These are phyloP conservation scores for Aquanectria penicillioides DNA, from an alignment of 2,329 filamentous ascomycete genomes.

Conservation along the genomic window DNA sequence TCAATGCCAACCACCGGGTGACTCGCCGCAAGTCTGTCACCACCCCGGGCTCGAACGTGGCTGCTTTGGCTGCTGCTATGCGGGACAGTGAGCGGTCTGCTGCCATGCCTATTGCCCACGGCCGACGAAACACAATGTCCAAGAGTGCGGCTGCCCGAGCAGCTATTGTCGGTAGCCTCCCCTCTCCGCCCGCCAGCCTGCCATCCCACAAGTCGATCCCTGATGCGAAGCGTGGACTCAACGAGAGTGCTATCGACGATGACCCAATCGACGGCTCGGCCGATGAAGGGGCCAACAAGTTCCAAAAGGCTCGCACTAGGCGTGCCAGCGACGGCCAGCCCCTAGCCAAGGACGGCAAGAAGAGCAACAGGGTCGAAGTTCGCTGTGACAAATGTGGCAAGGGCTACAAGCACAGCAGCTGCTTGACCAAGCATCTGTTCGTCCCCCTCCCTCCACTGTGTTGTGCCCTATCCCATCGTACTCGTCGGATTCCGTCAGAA, in stretches of 20 bases:
- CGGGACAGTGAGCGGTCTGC: conserved; percentile 71
- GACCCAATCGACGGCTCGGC: conserved; percentile 68
- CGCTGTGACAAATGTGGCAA: conserved; percentile 98
- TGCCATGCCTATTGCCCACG: conserved; percentile 66
- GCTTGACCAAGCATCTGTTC: conserved; percentile 99
- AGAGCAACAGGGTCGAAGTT: conserved; percentile 83
- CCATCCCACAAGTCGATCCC: conserved; percentile 65
- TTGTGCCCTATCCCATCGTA: conserved; percentile 48
- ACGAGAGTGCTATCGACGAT: conserved; percentile 76
- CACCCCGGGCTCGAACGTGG: conserved; percentile 75
- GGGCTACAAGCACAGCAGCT: conserved; percentile 99
- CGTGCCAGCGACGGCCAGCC: conserved; percentile 89
- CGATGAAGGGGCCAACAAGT: conserved; percentile 61
- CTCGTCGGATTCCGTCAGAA: conserved; percentile 29
- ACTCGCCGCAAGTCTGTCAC: conserved; percentile 95
- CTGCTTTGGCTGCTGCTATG: conserved; percentile 78
- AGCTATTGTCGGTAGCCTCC: conserved; percentile 65
- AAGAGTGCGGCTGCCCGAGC: conserved; percentile 67
- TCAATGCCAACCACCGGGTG: conserved; percentile 85
- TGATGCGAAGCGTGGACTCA: conserved; percentile 59
- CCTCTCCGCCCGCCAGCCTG: conserved; percentile 74
- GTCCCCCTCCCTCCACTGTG: conserved; percentile 72
- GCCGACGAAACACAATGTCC: conserved; percentile 75
- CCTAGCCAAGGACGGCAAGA: conserved; percentile 84
- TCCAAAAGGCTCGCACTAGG: conserved; percentile 61